These are phyloP conservation scores for Beta vulgaris DNA, from an alignment of 148 eudicot genomes.

Conservation along the genomic window DNA sequence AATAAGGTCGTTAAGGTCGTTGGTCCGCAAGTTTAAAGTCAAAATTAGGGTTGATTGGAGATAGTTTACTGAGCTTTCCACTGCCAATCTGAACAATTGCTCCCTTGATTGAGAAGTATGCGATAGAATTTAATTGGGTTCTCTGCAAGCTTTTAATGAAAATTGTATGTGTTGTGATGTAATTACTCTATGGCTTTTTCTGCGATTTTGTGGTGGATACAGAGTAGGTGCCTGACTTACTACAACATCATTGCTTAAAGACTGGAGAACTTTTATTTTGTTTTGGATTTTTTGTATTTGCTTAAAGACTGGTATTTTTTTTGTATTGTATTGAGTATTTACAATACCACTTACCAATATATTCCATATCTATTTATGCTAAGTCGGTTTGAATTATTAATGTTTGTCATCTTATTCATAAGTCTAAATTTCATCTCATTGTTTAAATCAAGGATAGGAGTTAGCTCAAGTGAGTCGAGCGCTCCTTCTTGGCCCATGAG, in stretches of 20 bases:
- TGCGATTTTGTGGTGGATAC: constrained; percentile 12
- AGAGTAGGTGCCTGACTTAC: background rate
- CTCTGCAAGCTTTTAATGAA: constrained; percentile 23
- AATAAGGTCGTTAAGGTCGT: background rate
- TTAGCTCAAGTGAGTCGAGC: too few species aligned
- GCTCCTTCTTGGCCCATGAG: too few species aligned
- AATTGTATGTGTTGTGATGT: constrained; percentile 13
- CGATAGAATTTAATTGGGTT: constrained; percentile 20
- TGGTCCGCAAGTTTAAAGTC: constrained; percentile 1
- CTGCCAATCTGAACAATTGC: constrained; percentile 24
- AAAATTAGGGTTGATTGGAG: constrained; percentile 8
- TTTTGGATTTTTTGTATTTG: constrained; percentile 4
- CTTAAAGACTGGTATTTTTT: background rate
- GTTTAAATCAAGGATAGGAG: too few species aligned
- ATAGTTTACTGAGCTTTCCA: constrained; percentile 13
- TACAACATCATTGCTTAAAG: background rate
- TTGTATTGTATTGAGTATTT: background rate
- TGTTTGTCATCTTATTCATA: background rate
- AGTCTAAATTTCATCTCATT: too few species aligned
- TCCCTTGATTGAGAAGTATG: constrained; percentile 16
- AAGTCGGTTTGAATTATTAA: background rate
- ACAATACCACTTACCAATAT: too few species aligned
- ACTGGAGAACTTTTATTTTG: background rate
- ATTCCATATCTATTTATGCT: background rate
- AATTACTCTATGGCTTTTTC: constrained; percentile 9